These are phyloP conservation scores for Rhazya stricta DNA, from an alignment of 257 asterid genomes.

Conservation along the genomic window DNA sequence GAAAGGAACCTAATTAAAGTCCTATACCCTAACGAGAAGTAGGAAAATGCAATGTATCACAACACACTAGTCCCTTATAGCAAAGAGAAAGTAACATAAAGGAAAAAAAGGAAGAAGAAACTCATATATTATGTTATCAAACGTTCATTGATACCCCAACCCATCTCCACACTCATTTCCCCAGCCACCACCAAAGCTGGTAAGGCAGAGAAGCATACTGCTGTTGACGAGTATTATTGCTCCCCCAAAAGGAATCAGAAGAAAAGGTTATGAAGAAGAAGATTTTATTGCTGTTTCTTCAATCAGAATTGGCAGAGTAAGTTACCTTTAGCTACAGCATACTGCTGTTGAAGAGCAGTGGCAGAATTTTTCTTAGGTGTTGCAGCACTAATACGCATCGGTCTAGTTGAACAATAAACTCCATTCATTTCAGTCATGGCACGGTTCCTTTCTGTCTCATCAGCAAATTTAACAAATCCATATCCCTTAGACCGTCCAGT, in stretches of 20 bases:
- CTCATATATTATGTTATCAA: not conserved
- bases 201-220: not conserved
- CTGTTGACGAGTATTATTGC: not conserved
- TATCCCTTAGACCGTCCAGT: conserved; percentile 98
- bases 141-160: not conserved
- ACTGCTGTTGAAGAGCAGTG: conserved; percentile 55
- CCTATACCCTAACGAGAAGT: not conserved
- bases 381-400: conserved; percentile 99
- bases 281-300: not conserved
- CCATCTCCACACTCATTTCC: not conserved
- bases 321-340: conserved; percentile 73
- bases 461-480: conserved; percentile 96
- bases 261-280: not conserved
- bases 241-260: not conserved
- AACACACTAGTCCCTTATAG: not conserved
- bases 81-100: not conserved
- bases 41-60: not conserved
- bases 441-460: conserved; percentile 83
- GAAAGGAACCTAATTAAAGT: not conserved
- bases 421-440: conserved; percentile 99
- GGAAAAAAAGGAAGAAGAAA: not conserved
- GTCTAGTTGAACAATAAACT: conserved; percentile 87
- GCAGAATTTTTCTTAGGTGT: conserved; percentile 79
- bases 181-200: not conserved
- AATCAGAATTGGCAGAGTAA: not conserved